These are phyloP conservation scores for Piper longum DNA, from an alignment of 164 flowering plant species.

Conservation along the genomic window DNA sequence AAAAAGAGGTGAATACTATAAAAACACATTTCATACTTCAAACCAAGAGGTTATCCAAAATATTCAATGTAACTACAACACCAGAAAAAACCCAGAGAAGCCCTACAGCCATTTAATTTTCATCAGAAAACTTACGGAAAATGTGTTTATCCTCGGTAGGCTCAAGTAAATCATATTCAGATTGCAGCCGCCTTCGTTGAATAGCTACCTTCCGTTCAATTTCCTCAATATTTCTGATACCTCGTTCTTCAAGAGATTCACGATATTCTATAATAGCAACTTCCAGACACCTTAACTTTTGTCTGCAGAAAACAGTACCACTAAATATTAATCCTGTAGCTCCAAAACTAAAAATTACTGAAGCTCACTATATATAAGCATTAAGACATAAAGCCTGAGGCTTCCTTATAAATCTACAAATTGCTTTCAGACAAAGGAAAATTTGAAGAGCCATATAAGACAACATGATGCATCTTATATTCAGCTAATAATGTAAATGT, in stretches of 20 bases:
- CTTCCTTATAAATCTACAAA: too few species aligned
- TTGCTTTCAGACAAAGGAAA: too few species aligned
- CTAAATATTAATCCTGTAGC: too few species aligned
- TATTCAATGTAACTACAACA: too few species aligned
- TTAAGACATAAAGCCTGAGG: too few species aligned
- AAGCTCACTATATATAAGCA: background rate
- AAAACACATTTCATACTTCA: too few species aligned
- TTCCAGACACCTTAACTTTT: slow-evolving; percentile 82
- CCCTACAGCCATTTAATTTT: background rate
- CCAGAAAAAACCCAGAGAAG: too few species aligned
- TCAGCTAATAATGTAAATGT: slow-evolving; percentile 3
- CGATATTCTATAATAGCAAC: slow-evolving; percentile 87
- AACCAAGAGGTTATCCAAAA: too few species aligned
- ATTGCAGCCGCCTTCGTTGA: slow-evolving; percentile 45
- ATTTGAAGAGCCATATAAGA: background rate
- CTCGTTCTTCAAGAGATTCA: slow-evolving; percentile 85
- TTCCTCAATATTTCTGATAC: slow-evolving; percentile 62
- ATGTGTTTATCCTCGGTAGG: slow-evolving; percentile 37
- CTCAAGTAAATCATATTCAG: slow-evolving; percentile 60
- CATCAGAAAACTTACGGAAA: slow-evolving; percentile 6
- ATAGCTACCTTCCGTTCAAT: slow-evolving; percentile 73
- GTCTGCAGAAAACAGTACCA: slow-evolving; percentile 28
- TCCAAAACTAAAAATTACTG: background rate
- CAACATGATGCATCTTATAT: background rate
- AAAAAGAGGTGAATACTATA: too few species aligned